Base-by-base conservation (phyloP, 768 basidiomycete genomes). In the Paxillus ammoniavirescens region DNA sequence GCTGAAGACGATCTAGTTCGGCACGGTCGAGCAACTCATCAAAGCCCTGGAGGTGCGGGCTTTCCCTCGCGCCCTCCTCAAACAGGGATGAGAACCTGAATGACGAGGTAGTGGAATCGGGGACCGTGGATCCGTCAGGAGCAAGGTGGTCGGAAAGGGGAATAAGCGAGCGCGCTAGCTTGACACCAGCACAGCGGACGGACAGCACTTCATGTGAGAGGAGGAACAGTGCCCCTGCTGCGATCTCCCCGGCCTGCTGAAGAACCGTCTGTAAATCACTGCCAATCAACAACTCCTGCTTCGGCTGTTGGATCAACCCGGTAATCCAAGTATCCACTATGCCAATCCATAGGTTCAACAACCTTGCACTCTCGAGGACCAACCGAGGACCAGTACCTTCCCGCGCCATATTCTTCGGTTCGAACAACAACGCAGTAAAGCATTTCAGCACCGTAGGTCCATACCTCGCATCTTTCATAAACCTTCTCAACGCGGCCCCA, bases 381-480 rank as follows among this genome's bases (percentile, higher is more conserved):
- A 91, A 74, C 53, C 82, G 80, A 47, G 82, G 69, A 0, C 83
- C 81, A 7, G 82, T 74, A n/a, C 81, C 79, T 53, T 90, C 89
- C 43, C 82, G 77, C 12, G 82, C 72, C 21, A 91, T 78, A 43
- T 78, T 74, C 21, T 73, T 72, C 2, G 91, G 82, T 52, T 83
- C 83, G 69, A 93, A 94, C 38, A 97, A 69, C 64, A 89, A 89
- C 33, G 78, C 71, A 8, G 83, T 83, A 65, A 87, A 88, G 33
- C 80, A 79, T 14, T 80, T 75, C 14, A 93, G 71, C 12, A 94
- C 81, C 3, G 73, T 72, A 23, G 78, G 70, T 1, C 83, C 81
- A 57, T 86, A 77, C 0, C 69, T 49, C 0, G 78, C 72, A 50
- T 91, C 83, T 5, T 77, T 73, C 76, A 88, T 86, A 58, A 93